Evolutionary conservation across 805 yeast species (phyloP), one percentile per base, ranked within the genome.

Genomic region (Lachancea sp.): DNA sequence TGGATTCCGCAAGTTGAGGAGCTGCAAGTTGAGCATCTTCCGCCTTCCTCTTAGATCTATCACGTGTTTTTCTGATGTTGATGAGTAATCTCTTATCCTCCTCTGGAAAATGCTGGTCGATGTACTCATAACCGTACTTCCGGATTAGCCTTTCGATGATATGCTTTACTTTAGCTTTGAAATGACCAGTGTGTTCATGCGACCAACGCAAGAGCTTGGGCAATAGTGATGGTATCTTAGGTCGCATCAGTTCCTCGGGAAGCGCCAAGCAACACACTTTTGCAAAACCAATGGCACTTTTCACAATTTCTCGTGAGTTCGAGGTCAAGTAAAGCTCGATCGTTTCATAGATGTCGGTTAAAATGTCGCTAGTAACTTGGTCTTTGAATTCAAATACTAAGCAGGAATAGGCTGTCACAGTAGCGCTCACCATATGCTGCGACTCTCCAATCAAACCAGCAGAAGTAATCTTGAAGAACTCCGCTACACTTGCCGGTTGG

Each of bases 361-460:
- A 65, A 38, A 80, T 68, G 11, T 77, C 81, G 19, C 67, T 52
- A 9, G 78, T 75, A 46, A 92, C 69, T 26, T 69, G 67, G 40
- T 75, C 75, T 52, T 81, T 81, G 66, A 85, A 94, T 64, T 92
- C 97, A 63, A 79, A 90, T 29, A 92, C 71, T 33, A 90, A 67
- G 56, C 96, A 81, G 33, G 95, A 80, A 40, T 90, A 69, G 0
- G 96, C 94, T 5, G 96, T 88, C 52, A 92, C 79, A 2, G 90
- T 79, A n/a, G 97, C 97, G 55, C 96, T 85, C 23, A 92, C 84
- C 96, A 90, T 90, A 66, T 90, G 95, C 25, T 94, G 90, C 22
- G 92, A 75, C 49, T 83, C 80, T 42, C 96, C 96, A 26, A 92
- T 96, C 50, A 94, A 70, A 68, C 98, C 99, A 21, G 97, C 98